phyloP scores from a whole-genome alignment of 2,329 filamentous ascomycete genomes.

The Lachnellula arida region DNA sequence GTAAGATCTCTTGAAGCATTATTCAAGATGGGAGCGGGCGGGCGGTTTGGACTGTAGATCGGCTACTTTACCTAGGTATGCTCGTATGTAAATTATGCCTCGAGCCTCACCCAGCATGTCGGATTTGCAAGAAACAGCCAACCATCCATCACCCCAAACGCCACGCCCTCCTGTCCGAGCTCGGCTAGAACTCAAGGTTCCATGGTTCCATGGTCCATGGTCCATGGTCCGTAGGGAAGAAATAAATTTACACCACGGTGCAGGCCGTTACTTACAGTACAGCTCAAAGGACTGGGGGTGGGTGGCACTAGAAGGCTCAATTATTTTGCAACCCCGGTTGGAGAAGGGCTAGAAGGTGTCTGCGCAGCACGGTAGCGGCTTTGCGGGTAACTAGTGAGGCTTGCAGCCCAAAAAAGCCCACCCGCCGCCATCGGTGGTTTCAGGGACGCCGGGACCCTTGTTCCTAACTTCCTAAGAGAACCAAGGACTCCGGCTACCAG shows the following conservation, averaged over 20 bases:
- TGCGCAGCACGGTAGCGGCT: not conserved
- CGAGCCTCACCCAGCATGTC: slow-evolving; percentile 3
- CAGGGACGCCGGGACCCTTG: slow-evolving; percentile 15
- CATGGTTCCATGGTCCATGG: no score
- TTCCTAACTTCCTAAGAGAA: slow-evolving; percentile 3
- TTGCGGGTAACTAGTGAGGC: slow-evolving; percentile 11
- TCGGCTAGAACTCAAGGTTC: not conserved
- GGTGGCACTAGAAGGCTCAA: slow-evolving; percentile 1
- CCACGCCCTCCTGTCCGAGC: not conserved
- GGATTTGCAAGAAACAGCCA: not conserved
- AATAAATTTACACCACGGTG: not conserved
- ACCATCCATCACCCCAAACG: not conserved
- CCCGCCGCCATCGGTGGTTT: slow-evolving; percentile 14
- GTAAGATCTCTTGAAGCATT: slow-evolving; percentile 8
- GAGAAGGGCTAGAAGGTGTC: slow-evolving; percentile 20
- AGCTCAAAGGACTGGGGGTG: not conserved
- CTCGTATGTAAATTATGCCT: not conserved
- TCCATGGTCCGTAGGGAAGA: no score
- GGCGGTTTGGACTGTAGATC: not conserved
- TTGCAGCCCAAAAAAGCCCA: not conserved
- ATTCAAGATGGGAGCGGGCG: slow-evolving; percentile 4
- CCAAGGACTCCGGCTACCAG: slow-evolving; percentile 1
- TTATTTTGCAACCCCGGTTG: slow-evolving; percentile 13
- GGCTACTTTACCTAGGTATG: not conserved
- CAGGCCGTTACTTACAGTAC: not conserved